These are phyloP conservation scores for Penicillium rolfsii DNA, from an alignment of 2,329 filamentous ascomycete genomes.

Conservation along the genomic window DNA sequence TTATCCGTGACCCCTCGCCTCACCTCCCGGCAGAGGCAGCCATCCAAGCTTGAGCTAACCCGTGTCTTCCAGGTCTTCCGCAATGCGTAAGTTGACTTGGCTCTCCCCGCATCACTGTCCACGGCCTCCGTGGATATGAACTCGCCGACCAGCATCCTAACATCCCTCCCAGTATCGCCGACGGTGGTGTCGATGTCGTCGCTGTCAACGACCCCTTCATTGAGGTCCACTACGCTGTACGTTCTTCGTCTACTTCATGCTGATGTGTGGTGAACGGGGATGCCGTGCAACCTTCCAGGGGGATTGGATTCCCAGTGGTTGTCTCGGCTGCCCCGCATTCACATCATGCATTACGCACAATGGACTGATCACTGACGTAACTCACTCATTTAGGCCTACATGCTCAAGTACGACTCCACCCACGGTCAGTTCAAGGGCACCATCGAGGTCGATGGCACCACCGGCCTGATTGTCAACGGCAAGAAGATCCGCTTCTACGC, in stretches of 20 bases:
- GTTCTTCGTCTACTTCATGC: slow-evolving; percentile 47
- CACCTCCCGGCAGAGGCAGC: background rate
- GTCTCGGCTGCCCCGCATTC: background rate
- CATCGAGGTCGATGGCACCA: slow-evolving; percentile 68
- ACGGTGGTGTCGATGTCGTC: slow-evolving; percentile 85
- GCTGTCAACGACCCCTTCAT: slow-evolving; percentile 99
- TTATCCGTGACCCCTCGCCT: background rate
- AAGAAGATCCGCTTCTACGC: slow-evolving; percentile 94
- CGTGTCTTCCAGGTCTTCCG: slow-evolving; percentile 71
- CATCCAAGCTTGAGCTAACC: slow-evolving; percentile 29
- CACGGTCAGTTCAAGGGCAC: slow-evolving; percentile 97
- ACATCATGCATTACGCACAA: background rate
- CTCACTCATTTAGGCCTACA: slow-evolving; percentile 74
- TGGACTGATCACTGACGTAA: slow-evolving; percentile 10
- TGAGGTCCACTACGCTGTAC: slow-evolving; percentile 93
- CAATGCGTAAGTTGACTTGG: slow-evolving; percentile 70
- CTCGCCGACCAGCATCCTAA: slow-evolving; percentile 22
- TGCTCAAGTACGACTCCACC: slow-evolving; percentile 99
- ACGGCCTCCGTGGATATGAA: background rate
- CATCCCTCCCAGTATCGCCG: slow-evolving; percentile 65
- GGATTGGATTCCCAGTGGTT: background rate
- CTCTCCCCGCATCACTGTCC: background rate
- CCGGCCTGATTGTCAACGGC: slow-evolving; percentile 84
- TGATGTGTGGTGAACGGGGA: background rate
- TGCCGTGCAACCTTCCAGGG: background rate